Base-by-base conservation (phyloP, 129 eudicot genomes). In the Smallanthus sonchifolius region DNA sequence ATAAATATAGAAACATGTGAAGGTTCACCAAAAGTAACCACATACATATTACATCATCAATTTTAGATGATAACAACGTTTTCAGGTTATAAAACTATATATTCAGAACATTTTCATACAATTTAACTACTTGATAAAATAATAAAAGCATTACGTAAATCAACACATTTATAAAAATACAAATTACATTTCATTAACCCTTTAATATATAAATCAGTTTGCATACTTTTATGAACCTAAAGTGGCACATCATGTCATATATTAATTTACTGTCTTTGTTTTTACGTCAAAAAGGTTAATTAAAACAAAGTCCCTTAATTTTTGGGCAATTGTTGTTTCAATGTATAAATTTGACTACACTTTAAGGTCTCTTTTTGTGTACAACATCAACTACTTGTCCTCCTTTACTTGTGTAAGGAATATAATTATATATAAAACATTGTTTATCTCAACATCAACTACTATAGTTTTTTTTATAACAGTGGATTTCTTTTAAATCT, bases 261-360 rank as follows among this genome's bases (percentile, higher is more conserved):
- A 4, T 32, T 11, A 2, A 9, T 56, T 37, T 15, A 5, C 0
- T 51, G 15, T 14, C 14, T 42, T 5, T 43, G 3, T 1, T 44
- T 74, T 60, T n/a, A 64, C 79, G 38, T 36, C 0, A 63, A 64
- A 74, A 34, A 10, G 16, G 51, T 35, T 47, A 20, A 45, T 34
- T 72, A 63, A 75, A 62, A 19, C 70, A 63, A 16, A 70, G 70
- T 75, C 16, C 79, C 79, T 40, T 20, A 5, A 7, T 3, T 47
- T 63, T 63, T 35, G 64, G 79, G 79, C 47, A 75, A 63, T 28
- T 63, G 72, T 34, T 63, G 71, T 75, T 63, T 38, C 79, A 48
- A 48, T 47, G 79, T 45, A 73, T 34, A 17, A 49, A 52, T 36
- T 39, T 71, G 75, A 71, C 65, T 47, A 37, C 49, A 71, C 51